Percentiles rank a stretch among this genome's conserved stretches.
Conservation (phyloP, 2,329 filamentous ascomycete species). For the Aspergillus hiratsukae region DNA sequence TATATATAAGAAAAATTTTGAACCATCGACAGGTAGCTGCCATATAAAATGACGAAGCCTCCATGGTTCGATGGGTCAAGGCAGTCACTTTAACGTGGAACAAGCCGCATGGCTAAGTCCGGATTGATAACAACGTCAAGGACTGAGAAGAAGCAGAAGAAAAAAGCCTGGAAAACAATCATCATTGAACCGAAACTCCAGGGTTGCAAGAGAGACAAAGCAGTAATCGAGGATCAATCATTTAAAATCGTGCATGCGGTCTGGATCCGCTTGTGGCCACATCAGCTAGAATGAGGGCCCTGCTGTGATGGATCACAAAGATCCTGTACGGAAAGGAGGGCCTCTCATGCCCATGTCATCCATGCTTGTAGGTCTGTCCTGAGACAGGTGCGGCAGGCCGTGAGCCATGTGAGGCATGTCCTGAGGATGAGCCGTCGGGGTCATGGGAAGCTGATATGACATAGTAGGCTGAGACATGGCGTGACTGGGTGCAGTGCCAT, state of each 20-base stretch:
- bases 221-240: constrained; percentile 16
- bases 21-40: not conserved
- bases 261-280: constrained; percentile 13
- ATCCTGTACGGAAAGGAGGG: constrained; percentile 29
- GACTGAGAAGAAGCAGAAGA: constrained; percentile 11
- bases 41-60: not conserved
- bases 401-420: constrained; percentile 18
- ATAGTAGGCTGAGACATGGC: constrained; percentile 23
- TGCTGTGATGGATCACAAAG: constrained; percentile 17
- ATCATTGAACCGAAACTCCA: constrained; percentile 1
- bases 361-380: constrained; percentile 15
- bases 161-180: constrained; percentile 6
- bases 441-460: constrained; percentile 26
- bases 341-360: constrained; percentile 16
- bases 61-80: too few relatives aligned
- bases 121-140: constrained; percentile 2
- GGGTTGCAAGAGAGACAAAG: not conserved
- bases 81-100: not conserved
- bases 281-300: constrained; percentile 13
- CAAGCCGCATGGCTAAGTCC: not conserved
- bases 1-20: constrained; percentile 9
- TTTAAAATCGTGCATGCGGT: constrained; percentile 26
- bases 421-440: constrained; percentile 19
- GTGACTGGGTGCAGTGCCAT: constrained; percentile 18
- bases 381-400: constrained; percentile 9